Conservation (phyloP, 2,329 filamentous ascomycete genomes). For the Fusarium tupiense region DNA sequence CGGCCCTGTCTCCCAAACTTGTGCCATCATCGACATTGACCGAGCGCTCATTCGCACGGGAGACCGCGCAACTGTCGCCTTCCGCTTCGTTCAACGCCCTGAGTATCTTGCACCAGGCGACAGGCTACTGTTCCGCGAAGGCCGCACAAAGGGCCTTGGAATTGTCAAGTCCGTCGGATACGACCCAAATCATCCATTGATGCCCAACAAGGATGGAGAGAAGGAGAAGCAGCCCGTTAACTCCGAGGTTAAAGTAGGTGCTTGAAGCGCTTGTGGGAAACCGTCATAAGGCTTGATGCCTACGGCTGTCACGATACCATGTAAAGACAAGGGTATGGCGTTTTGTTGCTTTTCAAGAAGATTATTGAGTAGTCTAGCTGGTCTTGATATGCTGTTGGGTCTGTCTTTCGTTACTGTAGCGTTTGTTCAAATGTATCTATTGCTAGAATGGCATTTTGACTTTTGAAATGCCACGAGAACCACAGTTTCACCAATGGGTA, state of each 20-base stretch:
- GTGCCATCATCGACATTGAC: constrained; percentile 96
- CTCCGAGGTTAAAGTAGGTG: constrained; percentile 40
- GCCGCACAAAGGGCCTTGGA: constrained; percentile 91
- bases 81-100: constrained; percentile 91
- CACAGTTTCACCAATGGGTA: background rate
- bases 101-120: constrained; percentile 93
- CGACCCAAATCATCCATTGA: constrained; percentile 68
- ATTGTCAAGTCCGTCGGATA: constrained; percentile 95
- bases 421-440: background rate
- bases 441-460: background rate
- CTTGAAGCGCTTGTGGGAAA: constrained; percentile 13
- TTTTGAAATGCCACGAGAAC: background rate
- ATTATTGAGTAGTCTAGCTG: background rate
- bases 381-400: background rate
- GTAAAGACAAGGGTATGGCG: constrained; percentile 12
- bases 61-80: constrained; percentile 92
- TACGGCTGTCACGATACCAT: constrained; percentile 25
- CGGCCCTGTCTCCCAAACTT: constrained; percentile 93
- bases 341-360: constrained; percentile 11
- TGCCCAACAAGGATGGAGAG: constrained; percentile 27
- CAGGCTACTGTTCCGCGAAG: constrained; percentile 90
- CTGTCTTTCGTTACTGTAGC: constrained; percentile 25
- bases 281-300: background rate
- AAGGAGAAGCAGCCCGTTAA: constrained; percentile 33
- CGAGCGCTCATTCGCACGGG: constrained; percentile 94